Evolutionary conservation across 805 yeast genomes (phyloP), one percentile per base, ranked within the genome.

Genomic region (Spathaspora passalidarum): DNA sequence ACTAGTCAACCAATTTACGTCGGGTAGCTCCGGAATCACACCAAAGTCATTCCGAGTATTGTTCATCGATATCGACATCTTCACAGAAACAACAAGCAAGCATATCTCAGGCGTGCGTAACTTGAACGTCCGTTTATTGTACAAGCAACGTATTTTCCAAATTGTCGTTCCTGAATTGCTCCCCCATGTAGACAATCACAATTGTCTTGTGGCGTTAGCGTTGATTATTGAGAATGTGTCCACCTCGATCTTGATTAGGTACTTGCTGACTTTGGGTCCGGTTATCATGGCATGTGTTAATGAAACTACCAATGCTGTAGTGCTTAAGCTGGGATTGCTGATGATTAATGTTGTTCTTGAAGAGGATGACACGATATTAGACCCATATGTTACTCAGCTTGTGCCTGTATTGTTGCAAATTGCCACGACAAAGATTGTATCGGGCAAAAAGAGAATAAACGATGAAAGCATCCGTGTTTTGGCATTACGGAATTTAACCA

Each of bases 91-190:
- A 25, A 47, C 57, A n/a, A 48, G 49, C n/a, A 72, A 59, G 53
- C 61, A 57, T 32, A 73, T 68, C 5, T 74, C 74, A 21, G 68
- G 68, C n/a, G 77, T 76, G 1, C 61, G 61, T 50, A 81, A 81
- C 50, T 73, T 86, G 45, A 80, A 82, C 48, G 77, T 85, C 16
- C 78, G 86, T 48, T 62, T 78, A 38, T 71, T 94, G 19, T 88
- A 86, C 73, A 89, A 89, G 59, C 99, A 94, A 58, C 82, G 82
- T 51, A 73, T 88, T 20, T 88, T 89, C 59, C 79, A 80, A 48
- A 65, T 72, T 7, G 67, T 81, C 1, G 72, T 88, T 5, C 86
- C 86, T 0, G 62, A 60, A 23, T 60, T 89, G 25, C 78, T 85
- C 6, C 59, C 63, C 0, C 75, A 73, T 3, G 63, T 77, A 59